Evolutionary conservation across 768 basidiomycete species (phyloP).

Genomic region (Psilocybe azurescens): DNA sequence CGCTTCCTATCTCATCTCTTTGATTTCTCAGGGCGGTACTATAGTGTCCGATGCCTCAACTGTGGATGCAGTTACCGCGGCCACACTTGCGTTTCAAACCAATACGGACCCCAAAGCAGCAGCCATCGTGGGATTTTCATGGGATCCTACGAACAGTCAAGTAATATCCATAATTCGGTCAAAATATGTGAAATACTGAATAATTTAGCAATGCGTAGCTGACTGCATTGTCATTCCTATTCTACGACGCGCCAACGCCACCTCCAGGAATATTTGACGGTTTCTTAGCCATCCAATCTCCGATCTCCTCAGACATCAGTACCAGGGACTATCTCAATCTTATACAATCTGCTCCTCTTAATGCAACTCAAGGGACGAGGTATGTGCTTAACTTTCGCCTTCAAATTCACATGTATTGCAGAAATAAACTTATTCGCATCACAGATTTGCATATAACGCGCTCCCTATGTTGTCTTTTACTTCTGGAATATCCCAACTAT

Average conservation of each 20-base stretch:
- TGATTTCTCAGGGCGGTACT: slow-evolving; percentile 10
- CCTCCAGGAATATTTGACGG: slow-evolving; percentile 52
- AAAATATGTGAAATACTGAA: background rate
- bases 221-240: slow-evolving; percentile 34
- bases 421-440: background rate
- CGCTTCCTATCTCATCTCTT: background rate
- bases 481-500: slow-evolving; percentile 32
- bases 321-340: slow-evolving; percentile 40
- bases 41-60: background rate
- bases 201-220: background rate
- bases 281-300: slow-evolving; percentile 44
- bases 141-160: background rate
- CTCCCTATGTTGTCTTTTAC: slow-evolving; percentile 40
- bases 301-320: slow-evolving; percentile 31
- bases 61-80: slow-evolving; percentile 6
- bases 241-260: slow-evolving; percentile 56
- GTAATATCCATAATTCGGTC: slow-evolving; percentile 13
- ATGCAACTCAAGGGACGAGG: slow-evolving; percentile 28
- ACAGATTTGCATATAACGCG: slow-evolving; percentile 29
- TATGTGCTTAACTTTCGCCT: slow-evolving; percentile 12
- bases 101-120: slow-evolving; percentile 27
- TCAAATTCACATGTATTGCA: background rate
- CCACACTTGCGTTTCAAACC: slow-evolving; percentile 8
- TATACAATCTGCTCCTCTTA: slow-evolving; percentile 34
- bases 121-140: slow-evolving; percentile 11